These are phyloP conservation scores for Fusarium nanum DNA, from an alignment of 2,329 filamentous ascomycete species.

Conservation along the genomic window DNA sequence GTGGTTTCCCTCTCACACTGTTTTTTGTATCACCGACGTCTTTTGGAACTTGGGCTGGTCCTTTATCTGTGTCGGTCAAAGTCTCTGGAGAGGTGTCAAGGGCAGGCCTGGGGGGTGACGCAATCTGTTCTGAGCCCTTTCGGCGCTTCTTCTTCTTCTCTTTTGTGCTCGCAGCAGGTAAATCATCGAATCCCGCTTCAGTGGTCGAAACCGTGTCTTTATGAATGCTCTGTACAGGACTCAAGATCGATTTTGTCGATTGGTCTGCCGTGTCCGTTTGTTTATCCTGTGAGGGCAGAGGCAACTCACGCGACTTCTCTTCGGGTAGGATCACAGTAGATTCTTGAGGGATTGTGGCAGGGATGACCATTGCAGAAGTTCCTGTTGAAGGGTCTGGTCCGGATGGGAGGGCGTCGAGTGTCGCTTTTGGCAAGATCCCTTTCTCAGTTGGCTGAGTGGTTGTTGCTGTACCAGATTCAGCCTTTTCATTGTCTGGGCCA, in stretches of 20 bases:
- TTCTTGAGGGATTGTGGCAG: not conserved
- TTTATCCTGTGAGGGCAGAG: not conserved
- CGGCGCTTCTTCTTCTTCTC: slow-evolving; percentile 43
- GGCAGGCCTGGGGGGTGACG: slow-evolving; percentile 8
- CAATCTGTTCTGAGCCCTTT: not conserved
- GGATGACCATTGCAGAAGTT: not conserved
- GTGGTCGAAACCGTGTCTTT: not conserved
- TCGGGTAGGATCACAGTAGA: not conserved
- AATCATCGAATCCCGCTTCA: slow-evolving; percentile 1
- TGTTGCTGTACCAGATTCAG: not conserved
- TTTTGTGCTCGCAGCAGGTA: slow-evolving; percentile 44
- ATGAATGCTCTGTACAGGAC: not conserved
- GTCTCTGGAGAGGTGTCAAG: slow-evolving; percentile 12
- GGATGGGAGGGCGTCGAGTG: not conserved
- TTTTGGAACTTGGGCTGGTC: not conserved
- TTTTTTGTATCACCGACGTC: not conserved
- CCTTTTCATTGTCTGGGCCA: not conserved
- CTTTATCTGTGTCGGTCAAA: slow-evolving; percentile 3
- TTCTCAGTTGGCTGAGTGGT: not conserved
- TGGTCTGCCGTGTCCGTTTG: not conserved
- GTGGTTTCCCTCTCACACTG: not conserved
- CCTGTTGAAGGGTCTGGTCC: not conserved
- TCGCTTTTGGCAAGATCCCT: not conserved
- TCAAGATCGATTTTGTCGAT: not conserved
- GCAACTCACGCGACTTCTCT: not conserved